phyloP scores from a whole-genome alignment of 768 basidiomycete genomes.

The Kwoniella sp. region DNA sequence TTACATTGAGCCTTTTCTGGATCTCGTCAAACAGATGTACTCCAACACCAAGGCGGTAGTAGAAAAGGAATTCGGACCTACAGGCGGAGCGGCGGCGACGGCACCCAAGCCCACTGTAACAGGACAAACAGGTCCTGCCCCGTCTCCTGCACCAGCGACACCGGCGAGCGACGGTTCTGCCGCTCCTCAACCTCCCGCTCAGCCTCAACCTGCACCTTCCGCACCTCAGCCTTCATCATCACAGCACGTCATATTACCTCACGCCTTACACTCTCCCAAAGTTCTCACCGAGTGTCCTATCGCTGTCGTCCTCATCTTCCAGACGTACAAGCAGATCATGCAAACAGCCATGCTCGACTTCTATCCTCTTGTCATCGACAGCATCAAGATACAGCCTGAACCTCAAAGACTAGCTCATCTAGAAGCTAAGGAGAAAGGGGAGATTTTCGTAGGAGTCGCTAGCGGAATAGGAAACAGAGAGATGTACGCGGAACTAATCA shows the following conservation, averaged over 20 bases:
- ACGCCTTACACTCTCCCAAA: conserved; percentile 84
- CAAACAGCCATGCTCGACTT: conserved; percentile 69
- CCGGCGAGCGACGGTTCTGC: conserved; percentile 25
- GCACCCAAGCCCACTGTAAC: conserved; percentile 11
- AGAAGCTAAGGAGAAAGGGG: conserved; percentile 78
- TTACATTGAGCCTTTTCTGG: conserved; percentile 74
- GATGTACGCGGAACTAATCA: conserved; percentile 79
- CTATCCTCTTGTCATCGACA: conserved; percentile 75
- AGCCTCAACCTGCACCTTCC: conserved; percentile 28
- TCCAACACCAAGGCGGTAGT: conserved; percentile 73
- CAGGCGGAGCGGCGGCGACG: conserved; percentile 7
- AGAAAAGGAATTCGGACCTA: conserved; percentile 67
- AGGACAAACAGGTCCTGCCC: conserved; percentile 6
- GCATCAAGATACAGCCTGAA: conserved; percentile 75
- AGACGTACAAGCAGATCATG: conserved; percentile 72
- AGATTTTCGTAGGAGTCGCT: conserved; percentile 80
- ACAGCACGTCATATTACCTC: conserved; percentile 60
- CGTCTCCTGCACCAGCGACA: conserved; percentile 20
- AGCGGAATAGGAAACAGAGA: conserved; percentile 69
- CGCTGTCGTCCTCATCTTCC: conserved; percentile 85
- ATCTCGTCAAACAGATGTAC: conserved; percentile 76
- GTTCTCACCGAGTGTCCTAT: conserved; percentile 91
- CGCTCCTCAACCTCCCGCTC: conserved; percentile 24
- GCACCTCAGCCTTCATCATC: conserved; percentile 17
- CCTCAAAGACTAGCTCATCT: conserved; percentile 77